phyloP scores from a whole-genome alignment of 495 filamentous ascomycete species.

The Massariosphaeria phaeospora region DNA sequence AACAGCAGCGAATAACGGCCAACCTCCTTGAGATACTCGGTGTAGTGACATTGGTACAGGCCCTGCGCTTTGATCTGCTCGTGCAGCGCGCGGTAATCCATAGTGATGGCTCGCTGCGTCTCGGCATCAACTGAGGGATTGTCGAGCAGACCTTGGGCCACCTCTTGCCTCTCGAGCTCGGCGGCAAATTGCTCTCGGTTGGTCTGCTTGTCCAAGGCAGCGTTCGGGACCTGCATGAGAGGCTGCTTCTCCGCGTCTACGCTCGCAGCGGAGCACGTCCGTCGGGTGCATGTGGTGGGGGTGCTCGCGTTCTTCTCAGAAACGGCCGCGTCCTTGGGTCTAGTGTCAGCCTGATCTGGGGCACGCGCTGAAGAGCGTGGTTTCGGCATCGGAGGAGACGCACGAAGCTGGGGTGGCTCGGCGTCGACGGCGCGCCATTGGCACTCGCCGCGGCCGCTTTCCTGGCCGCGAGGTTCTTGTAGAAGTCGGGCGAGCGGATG shows the following conservation, averaged over 20 bases:
- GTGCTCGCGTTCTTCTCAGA: slow-evolving; percentile 10
- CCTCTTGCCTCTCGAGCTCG: slow-evolving; percentile 38
- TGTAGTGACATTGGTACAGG: slow-evolving; percentile 45
- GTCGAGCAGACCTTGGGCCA: slow-evolving; percentile 36
- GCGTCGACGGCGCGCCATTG: background rate
- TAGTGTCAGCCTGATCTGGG: slow-evolving; percentile 10
- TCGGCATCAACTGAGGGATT: slow-evolving; percentile 45
- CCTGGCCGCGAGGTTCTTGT: background rate
- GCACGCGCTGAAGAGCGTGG: slow-evolving; percentile 3
- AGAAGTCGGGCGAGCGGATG: slow-evolving; percentile 33
- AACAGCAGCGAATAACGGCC: slow-evolving; percentile 43
- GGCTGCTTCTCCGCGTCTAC: slow-evolving; percentile 18
- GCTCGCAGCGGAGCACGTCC: slow-evolving; percentile 9
- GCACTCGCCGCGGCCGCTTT: background rate
- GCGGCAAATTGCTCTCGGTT: slow-evolving; percentile 32
- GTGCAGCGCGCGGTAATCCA: slow-evolving; percentile 44
- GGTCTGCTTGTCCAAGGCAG: background rate
- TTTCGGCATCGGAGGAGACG: background rate
- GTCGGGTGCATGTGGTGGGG: slow-evolving; percentile 1
- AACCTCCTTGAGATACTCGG: slow-evolving; percentile 46
- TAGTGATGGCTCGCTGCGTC: slow-evolving; percentile 43
- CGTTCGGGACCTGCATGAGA: background rate
- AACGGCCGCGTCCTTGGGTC: slow-evolving; percentile 14
- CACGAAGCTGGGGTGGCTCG: slow-evolving; percentile 10
- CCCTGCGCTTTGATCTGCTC: slow-evolving; percentile 42